Conservation (phyloP, 805 yeast species). For the Suhomyces tanzawaensis region DNA sequence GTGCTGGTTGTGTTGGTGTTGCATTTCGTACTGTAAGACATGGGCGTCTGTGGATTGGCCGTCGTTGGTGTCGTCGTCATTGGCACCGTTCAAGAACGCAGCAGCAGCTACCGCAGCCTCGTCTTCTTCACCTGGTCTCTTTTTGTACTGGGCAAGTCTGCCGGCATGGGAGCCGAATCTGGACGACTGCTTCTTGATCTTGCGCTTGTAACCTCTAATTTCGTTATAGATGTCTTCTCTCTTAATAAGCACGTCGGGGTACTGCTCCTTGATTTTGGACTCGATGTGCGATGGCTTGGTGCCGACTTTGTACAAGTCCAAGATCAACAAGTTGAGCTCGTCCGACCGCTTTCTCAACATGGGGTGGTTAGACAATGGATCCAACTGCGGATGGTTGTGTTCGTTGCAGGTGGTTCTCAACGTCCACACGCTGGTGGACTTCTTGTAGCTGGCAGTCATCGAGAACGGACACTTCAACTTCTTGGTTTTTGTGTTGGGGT, state of each 20-base stretch:
- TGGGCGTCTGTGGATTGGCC: slow-evolving; percentile 19
- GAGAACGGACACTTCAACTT: slow-evolving; percentile 57
- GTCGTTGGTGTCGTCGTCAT: slow-evolving; percentile 19
- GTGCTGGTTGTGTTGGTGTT: slow-evolving; percentile 20
- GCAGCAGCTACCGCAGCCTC: slow-evolving; percentile 15
- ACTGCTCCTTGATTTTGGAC: slow-evolving; percentile 48
- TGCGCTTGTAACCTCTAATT: slow-evolving; percentile 54
- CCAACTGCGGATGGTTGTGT: slow-evolving; percentile 58
- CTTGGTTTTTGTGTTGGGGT: slow-evolving; percentile 45
- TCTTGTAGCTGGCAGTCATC: slow-evolving; percentile 56
- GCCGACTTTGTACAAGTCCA: slow-evolving; percentile 52
- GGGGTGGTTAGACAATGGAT: slow-evolving; percentile 54
- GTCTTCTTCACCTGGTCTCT: slow-evolving; percentile 15
- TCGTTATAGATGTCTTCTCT: slow-evolving; percentile 59
- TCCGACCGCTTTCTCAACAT: slow-evolving; percentile 54
- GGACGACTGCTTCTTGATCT: slow-evolving; percentile 40
- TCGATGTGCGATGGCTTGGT: slow-evolving; percentile 57
- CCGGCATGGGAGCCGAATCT: slow-evolving; percentile 21
- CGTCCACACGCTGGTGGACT: slow-evolving; percentile 50
- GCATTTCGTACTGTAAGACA: slow-evolving; percentile 21
- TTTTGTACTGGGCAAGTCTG: slow-evolving; percentile 21
- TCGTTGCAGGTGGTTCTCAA: slow-evolving; percentile 53
- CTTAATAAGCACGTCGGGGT: slow-evolving; percentile 52
- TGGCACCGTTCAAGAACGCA: slow-evolving; percentile 17
- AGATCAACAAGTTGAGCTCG: slow-evolving; percentile 49